These are phyloP conservation scores for Sporothrix dimorphospora DNA, from an alignment of 2,329 filamentous ascomycete genomes.

Conservation along the genomic window DNA sequence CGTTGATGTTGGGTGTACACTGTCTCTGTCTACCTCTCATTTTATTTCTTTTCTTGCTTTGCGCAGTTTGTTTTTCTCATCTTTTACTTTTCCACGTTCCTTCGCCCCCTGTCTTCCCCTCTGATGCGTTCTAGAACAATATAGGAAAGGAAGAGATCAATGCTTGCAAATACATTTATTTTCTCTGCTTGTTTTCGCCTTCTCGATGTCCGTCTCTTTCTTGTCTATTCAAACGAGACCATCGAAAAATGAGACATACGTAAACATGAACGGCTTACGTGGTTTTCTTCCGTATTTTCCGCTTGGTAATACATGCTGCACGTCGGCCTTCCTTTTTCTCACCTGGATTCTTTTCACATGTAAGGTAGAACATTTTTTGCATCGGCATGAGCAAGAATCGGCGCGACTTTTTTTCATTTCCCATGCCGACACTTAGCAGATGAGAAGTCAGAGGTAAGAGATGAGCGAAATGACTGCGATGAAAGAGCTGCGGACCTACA, in stretches of 20 bases:
- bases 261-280: neutral
- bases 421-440: neutral
- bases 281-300: neutral
- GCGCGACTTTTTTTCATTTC: neutral
- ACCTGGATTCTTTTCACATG: constrained; percentile 6
- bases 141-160: neutral
- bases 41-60: neutral
- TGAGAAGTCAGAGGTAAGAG: neutral
- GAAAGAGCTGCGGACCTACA: neutral
- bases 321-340: neutral
- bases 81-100: neutral
- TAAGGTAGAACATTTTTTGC: neutral
- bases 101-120: neutral
- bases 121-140: neutral
- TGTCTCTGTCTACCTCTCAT: neutral
- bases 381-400: neutral
- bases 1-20: neutral
- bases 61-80: neutral
- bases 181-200: neutral
- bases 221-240: neutral
- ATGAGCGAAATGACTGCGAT: neutral
- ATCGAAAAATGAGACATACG: neutral
- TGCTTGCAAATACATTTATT: neutral
- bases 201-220: neutral
- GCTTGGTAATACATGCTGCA: neutral